Percentiles rank a stretch among this genome's conserved stretches.
Conservation (phyloP, 1,284 basidiomycete genomes). For the Schizophyllum amplum region DNA sequence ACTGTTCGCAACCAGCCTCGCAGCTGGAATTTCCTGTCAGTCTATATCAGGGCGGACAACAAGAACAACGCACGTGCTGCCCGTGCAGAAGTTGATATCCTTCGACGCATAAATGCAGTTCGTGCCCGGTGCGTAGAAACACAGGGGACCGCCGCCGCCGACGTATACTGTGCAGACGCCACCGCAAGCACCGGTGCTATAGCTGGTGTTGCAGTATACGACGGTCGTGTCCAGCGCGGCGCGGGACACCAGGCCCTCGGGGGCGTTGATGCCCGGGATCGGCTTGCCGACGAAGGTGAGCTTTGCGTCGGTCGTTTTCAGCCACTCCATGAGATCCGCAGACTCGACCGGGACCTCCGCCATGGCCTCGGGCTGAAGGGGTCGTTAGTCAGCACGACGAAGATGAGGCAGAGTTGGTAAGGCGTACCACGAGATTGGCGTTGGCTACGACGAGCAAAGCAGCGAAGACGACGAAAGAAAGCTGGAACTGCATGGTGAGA, state of each 20-base stretch:
- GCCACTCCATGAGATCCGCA: constrained; percentile 10
- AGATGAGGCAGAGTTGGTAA: not conserved
- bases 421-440: not conserved
- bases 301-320: constrained; percentile 17
- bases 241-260: not conserved
- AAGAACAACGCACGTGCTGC: too few species aligned
- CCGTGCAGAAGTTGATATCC: too few species aligned
- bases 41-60: too few species aligned
- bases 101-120: too few species aligned
- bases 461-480: constrained; percentile 2
- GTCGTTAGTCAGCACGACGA: not conserved
- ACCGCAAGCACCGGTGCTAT: too few species aligned
- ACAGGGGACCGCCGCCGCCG: too few species aligned
- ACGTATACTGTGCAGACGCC: too few species aligned
- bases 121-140: too few species aligned
- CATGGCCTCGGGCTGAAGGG: not conserved
- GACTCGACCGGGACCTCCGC: not conserved
- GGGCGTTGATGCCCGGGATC: constrained; percentile 1
- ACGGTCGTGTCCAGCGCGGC: too few species aligned
- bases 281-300: constrained; percentile 18
- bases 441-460: constrained; percentile 1
- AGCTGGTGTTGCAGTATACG: too few species aligned
- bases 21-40: too few species aligned
- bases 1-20: too few species aligned
- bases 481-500: not conserved